These are phyloP conservation scores for Cryptosporidium andersoni DNA, from an alignment of 169 alveolate genomes.

Conservation along the genomic window DNA sequence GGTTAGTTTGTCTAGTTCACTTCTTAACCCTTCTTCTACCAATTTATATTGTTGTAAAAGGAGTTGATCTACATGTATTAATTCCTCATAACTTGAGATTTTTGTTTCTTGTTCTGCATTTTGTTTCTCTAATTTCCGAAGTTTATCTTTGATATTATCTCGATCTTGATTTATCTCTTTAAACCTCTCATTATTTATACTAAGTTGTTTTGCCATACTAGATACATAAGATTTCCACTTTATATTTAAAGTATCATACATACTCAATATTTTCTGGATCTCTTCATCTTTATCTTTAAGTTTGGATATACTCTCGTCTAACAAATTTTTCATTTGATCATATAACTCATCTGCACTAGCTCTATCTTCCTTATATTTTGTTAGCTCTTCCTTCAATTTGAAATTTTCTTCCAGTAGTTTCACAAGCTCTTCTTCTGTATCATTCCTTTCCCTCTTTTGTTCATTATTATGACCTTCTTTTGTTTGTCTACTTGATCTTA, in stretches of 20 bases:
- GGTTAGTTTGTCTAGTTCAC: slow-evolving; percentile 13
- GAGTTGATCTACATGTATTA: slow-evolving; percentile 56
- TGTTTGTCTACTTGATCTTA: too few species aligned
- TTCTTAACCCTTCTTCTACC: slow-evolving; percentile 19
- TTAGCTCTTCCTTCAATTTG: not conserved
- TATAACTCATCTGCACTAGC: not conserved
- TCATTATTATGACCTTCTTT: not conserved
- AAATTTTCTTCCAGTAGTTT: not conserved
- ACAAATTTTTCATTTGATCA: slow-evolving; percentile 15
- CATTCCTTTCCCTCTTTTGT: not conserved
- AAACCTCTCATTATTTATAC: slow-evolving; percentile 9
- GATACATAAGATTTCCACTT: slow-evolving; percentile 56
- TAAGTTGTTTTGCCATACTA: slow-evolving; percentile 10
- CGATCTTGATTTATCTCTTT: slow-evolving; percentile 37
- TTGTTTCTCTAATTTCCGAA: slow-evolving; percentile 22
- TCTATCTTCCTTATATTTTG: not conserved
- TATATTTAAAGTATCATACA: not conserved
- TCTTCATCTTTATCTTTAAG: slow-evolving; percentile 33
- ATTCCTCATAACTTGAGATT: slow-evolving; percentile 42
- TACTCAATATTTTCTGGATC: slow-evolving; percentile 7
- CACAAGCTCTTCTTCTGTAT: not conserved
- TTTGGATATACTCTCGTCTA: slow-evolving; percentile 16
- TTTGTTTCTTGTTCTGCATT: slow-evolving; percentile 31
- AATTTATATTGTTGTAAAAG: slow-evolving; percentile 38
- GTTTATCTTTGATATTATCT: slow-evolving; percentile 26